These are phyloP conservation scores for Epichloe aotearoae DNA, from an alignment of 2,329 filamentous ascomycete species.

Conservation along the genomic window DNA sequence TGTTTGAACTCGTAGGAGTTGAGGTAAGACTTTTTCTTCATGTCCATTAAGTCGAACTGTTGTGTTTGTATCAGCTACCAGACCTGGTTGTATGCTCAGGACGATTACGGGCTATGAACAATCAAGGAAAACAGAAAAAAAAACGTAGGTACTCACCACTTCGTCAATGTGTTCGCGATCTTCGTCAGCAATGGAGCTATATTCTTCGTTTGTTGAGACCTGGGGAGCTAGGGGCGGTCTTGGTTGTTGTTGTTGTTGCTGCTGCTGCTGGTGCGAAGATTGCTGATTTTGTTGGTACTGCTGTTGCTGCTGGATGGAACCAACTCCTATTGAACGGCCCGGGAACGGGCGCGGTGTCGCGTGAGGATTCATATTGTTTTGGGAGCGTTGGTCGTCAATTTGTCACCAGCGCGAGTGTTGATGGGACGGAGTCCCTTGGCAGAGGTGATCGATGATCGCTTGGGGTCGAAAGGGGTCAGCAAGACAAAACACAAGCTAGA, in stretches of 20 bases:
- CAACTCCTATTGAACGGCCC: conserved; percentile 20
- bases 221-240: conserved; percentile 20
- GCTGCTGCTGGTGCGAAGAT: conserved; percentile 10
- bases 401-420: background rate
- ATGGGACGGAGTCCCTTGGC: too few species aligned
- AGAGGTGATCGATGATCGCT: too few species aligned
- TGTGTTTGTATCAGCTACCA: background rate
- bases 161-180: conserved; percentile 89
- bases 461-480: background rate
- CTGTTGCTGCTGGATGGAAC: conserved; percentile 19
- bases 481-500: background rate
- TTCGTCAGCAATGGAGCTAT: conserved; percentile 57
- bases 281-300: conserved; percentile 20
- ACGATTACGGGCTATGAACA: too few species aligned
- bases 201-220: conserved; percentile 25
- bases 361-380: conserved; percentile 22
- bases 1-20: conserved; percentile 98
- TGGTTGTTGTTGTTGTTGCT: conserved; percentile 11
- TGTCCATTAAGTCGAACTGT: conserved; percentile 88
- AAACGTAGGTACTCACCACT: conserved; percentile 49
- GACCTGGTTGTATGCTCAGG: background rate
- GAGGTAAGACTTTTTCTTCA: conserved; percentile 90
- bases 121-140: background rate
- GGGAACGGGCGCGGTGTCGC: conserved; percentile 24
- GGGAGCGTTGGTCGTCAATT: background rate